phyloP scores from a whole-genome alignment of 148 eudicot genomes.

The Rhododendron vialii region DNA sequence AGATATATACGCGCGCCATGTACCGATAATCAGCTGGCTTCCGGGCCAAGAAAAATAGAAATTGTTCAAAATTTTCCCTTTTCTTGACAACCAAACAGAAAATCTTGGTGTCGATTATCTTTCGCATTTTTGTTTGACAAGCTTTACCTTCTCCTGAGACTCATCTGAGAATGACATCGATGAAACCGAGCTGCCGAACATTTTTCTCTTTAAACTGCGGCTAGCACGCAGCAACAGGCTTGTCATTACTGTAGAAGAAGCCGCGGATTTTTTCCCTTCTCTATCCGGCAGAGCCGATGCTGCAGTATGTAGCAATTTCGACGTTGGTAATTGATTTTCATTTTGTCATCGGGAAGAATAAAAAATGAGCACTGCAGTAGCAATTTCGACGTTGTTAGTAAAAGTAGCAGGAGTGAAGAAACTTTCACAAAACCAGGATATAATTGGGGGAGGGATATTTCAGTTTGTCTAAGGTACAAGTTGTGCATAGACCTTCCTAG shows the following conservation, averaged over 20 bases:
- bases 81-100: not conserved
- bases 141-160: not conserved
- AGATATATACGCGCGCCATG: not conserved
- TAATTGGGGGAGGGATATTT: too few relatives aligned
- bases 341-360: too few relatives aligned
- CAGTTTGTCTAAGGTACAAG: too few relatives aligned
- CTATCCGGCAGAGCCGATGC: not conserved
- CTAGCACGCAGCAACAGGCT: not conserved
- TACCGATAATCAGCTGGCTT: not conserved
- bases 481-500: too few relatives aligned
- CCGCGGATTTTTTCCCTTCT: not conserved
- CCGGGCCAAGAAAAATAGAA: not conserved
- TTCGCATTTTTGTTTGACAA: not conserved
- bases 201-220: not conserved
- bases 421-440: too few relatives aligned
- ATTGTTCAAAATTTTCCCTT: not conserved
- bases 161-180: not conserved
- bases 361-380: too few relatives aligned
- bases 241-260: not conserved
- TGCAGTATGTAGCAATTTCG: not conserved
- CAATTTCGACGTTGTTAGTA: too few relatives aligned
- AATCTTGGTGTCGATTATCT: not conserved
- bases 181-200: too few relatives aligned
- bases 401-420: too few relatives aligned
- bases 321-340: too few relatives aligned